Evolutionary conservation across 179 eudicot genomes (phyloP).

Genomic region (Beta lomatogona): DNA sequence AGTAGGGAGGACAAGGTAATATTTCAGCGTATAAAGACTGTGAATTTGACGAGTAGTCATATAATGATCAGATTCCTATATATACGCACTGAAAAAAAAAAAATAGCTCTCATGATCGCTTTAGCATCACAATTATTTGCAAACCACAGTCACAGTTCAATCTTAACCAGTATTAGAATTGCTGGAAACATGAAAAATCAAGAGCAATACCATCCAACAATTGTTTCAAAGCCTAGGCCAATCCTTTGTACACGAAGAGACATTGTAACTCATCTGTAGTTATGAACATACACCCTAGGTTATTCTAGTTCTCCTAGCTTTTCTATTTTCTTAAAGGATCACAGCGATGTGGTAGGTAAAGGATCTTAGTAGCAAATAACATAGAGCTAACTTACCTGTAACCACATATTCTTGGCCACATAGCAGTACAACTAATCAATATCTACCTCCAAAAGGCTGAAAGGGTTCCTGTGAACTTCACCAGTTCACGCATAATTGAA

Average conservation of each 20-base stretch:
- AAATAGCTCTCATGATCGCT: neutral
- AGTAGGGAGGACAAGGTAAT: neutral
- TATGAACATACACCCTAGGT: neutral
- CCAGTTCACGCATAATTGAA: neutral
- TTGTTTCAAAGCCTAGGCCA: neutral
- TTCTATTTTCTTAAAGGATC: neutral
- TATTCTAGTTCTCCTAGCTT: neutral
- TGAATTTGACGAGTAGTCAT: neutral
- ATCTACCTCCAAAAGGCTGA: no score
- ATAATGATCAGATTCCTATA: neutral
- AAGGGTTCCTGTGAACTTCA: no score
- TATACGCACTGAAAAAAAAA: neutral
- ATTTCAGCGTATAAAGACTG: neutral
- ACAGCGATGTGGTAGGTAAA: neutral
- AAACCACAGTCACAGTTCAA: neutral
- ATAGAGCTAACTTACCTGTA: neutral
- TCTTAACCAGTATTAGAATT: neutral
- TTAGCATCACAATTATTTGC: neutral
- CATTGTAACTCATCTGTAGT: neutral
- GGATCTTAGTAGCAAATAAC: neutral
- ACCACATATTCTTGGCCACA: neutral
- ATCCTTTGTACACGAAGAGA: neutral
- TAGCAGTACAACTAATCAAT: neutral
- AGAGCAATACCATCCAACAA: neutral
- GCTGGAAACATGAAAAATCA: neutral